Conservation (phyloP, 768 basidiomycete species). For the Hypholoma fasciculare region DNA sequence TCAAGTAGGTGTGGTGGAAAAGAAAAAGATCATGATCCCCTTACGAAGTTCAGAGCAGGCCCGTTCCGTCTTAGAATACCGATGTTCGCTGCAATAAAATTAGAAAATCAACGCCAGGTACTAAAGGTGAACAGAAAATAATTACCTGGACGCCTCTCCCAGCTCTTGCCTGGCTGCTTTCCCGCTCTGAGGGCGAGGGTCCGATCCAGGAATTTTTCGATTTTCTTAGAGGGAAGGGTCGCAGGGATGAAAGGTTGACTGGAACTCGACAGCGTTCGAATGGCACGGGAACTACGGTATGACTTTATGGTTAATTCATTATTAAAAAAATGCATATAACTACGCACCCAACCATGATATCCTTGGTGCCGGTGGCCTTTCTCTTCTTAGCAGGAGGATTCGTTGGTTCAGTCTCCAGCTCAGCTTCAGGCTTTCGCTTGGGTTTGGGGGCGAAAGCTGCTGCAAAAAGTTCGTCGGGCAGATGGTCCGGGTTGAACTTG, state of each 20-base stretch:
- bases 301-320: not conserved
- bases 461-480: conserved; percentile 65
- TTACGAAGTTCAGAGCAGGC: conserved; percentile 55
- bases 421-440: conserved; percentile 20
- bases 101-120: not conserved
- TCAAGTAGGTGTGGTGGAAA: not conserved
- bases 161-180: conserved; percentile 40
- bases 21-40: conserved; percentile 17
- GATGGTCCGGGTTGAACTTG: conserved; percentile 43
- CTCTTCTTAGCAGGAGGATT: conserved; percentile 28
- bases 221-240: conserved; percentile 47
- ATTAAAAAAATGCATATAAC: not conserved
- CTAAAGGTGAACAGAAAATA: conserved; percentile 9
- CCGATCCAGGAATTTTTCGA: conserved; percentile 52
- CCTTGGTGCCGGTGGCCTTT: conserved; percentile 36
- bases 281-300: conserved; percentile 45
- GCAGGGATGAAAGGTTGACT: conserved; percentile 33
- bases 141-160: conserved; percentile 62
- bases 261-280: conserved; percentile 45
- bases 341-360: conserved; percentile 56
- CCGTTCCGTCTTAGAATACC: conserved; percentile 54
- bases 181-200: conserved; percentile 48
- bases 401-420: not conserved
- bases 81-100: conserved; percentile 43
- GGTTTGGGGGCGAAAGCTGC: conserved; percentile 46